These are phyloP conservation scores for Pelargonium citronellum DNA, from an alignment of 441 rosid species.

Conservation along the genomic window DNA sequence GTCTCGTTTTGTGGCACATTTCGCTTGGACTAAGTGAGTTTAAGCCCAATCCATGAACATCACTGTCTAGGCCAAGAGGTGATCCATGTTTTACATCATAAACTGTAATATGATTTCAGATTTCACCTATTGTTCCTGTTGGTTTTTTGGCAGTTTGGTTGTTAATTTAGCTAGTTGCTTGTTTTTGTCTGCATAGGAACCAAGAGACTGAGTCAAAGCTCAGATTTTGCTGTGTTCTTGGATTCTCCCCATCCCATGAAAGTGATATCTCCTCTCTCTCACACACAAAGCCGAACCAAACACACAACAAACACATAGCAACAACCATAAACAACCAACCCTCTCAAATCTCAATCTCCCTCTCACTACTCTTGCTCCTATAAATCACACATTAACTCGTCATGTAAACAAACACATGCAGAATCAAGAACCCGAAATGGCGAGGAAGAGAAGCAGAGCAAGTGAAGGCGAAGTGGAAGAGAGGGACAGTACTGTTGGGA, in stretches of 20 bases:
- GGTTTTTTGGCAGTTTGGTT: background rate
- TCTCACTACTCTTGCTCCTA: background rate
- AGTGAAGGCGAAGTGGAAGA: constrained; percentile 23
- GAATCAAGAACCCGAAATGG: constrained; percentile 1
- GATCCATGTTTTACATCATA: background rate
- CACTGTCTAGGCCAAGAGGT: no score
- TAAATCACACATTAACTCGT: background rate
- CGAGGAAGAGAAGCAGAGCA: constrained; percentile 5
- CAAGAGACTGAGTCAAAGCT: constrained; percentile 17
- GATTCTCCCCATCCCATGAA: constrained; percentile 19
- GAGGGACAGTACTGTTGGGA: constrained; percentile 18
- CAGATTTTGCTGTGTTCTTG: constrained; percentile 15
- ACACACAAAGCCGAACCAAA: constrained; percentile 25
- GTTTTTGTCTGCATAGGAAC: background rate
- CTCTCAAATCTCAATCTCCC: background rate
- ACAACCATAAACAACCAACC: constrained; percentile 18
- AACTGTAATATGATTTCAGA: background rate
- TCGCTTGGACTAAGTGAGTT: no score
- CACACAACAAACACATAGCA: constrained; percentile 21
- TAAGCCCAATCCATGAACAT: no score
- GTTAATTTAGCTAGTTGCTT: constrained; percentile 1
- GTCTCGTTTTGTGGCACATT: no score
- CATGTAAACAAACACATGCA: background rate
- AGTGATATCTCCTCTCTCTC: constrained; percentile 17
- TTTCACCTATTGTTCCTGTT: background rate